Percentiles rank a stretch among this genome's conserved stretches.
These are phyloP conservation scores for Viola odorata DNA, from an alignment of 345 rosid species.

Conservation along the genomic window DNA sequence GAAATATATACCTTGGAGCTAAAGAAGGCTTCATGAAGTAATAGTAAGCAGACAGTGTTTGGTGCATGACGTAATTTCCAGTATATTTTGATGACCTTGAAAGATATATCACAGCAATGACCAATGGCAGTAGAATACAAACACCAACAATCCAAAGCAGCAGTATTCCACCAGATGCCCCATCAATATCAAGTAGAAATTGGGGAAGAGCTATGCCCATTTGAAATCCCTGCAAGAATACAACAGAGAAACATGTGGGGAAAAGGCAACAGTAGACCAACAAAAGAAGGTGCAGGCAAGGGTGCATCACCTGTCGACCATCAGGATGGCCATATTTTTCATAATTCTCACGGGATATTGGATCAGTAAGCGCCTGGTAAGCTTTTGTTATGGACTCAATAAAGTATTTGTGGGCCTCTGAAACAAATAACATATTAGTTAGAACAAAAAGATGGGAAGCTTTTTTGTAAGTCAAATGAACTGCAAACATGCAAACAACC, in stretches of 20 bases:
- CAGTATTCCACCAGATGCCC: slow-evolving; percentile 94
- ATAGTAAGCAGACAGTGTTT: slow-evolving; percentile 83
- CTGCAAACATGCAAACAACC: slow-evolving; percentile 45
- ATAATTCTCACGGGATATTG: slow-evolving; percentile 86
- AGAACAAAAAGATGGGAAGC: neutral
- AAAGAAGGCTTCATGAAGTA: slow-evolving; percentile 92
- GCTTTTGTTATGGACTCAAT: slow-evolving; percentile 95
- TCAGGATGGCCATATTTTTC: slow-evolving; percentile 99
- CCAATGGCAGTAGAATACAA: slow-evolving; percentile 93
- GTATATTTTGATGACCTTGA: slow-evolving; percentile 94
- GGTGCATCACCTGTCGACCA: slow-evolving; percentile 73
- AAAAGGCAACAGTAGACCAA: neutral
- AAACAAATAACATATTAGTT: neutral
- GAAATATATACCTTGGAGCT: slow-evolving; percentile 73
- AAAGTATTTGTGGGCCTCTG: slow-evolving; percentile 83
- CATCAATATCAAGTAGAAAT: slow-evolving; percentile 85
- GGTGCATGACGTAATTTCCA: slow-evolving; percentile 98
- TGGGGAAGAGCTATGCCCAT: slow-evolving; percentile 99
- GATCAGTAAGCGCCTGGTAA: slow-evolving; percentile 93
- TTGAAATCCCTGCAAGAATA: slow-evolving; percentile 80
- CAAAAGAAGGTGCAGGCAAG: neutral
- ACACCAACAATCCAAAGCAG: slow-evolving; percentile 96
- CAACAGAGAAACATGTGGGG: slow-evolving; percentile 13
- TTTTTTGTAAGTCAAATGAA: neutral
- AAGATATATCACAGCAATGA: slow-evolving; percentile 91